Percentiles rank a stretch among this genome's conserved stretches.
phyloP scores from a whole-genome alignment of 306 rosid species.

The Potentilla sterilis region DNA sequence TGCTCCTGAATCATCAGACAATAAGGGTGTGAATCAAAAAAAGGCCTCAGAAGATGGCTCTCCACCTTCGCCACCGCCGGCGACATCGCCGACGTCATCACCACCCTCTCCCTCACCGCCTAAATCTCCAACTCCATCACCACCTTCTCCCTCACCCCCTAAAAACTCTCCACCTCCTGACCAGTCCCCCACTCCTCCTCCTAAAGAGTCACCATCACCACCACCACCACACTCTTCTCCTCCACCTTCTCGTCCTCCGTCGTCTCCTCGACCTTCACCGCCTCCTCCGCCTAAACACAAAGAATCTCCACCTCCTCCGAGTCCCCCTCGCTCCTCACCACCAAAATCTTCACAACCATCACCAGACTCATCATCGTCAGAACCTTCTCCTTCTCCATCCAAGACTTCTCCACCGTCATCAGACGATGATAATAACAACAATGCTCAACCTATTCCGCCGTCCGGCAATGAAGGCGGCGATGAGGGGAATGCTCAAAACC shows the following conservation, averaged over 20 bases:
- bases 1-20: neutral
- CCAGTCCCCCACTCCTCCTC: slow-evolving; percentile 12
- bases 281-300: neutral
- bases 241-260: neutral
- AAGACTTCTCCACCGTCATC: neutral
- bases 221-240: slow-evolving; percentile 18
- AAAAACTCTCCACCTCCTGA: neutral
- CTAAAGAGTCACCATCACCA: neutral
- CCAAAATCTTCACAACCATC: slow-evolving; percentile 20
- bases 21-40: neutral
- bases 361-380: neutral
- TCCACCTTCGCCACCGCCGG: neutral
- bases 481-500: neutral
- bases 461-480: slow-evolving; percentile 2
- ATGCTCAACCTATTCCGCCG: neutral
- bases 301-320: slow-evolving; percentile 25
- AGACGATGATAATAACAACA: neutral
- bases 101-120: slow-evolving; percentile 8
- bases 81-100: slow-evolving; percentile 11
- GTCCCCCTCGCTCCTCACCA: neutral
- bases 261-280: slow-evolving; percentile 10
- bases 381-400: neutral
- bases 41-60: neutral
- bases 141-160: slow-evolving; percentile 15
- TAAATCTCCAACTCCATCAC: slow-evolving; percentile 14